Evolutionary conservation across 139 green algal genomes (phyloP), one percentile per base, ranked within the genome.

Genomic region (Chlorella sp.): DNA sequence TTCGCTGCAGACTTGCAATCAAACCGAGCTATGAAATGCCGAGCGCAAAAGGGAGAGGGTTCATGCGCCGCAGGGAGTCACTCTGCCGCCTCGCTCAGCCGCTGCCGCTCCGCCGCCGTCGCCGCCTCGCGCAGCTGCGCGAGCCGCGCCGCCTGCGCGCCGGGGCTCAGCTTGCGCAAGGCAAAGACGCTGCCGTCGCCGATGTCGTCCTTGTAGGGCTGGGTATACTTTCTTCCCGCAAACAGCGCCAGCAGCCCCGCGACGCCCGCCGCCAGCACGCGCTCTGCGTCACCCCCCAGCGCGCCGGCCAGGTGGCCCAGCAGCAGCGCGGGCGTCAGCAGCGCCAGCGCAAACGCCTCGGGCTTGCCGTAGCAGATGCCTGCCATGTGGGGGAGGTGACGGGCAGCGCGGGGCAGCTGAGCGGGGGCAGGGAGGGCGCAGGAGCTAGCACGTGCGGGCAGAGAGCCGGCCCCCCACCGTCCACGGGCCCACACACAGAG

Each of bases 161-260:
- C 73, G 31, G 62, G 35, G 29, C 23, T 43, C 73, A 81, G 53
- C 17, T 51, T 45, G 31, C 59, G 36, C 29, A 80, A 84, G 43
- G 62, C 60, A 69, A 98, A 98, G 14, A 98, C 29, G 0, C 27
- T 35, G 38, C 66, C 66, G 53, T 75, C 69, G 3, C 95, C 95
- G 25, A 99, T 94, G 76, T 99, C 95, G 53, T 98, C 95, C 78
- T 95, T 94, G 66, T 97, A 71, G 0, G 84, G 72, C 73, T 99
- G 95, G 2, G 86, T 95, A 59, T 90, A 98, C 85, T 98, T 98
- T 42, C 92, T 84, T 2, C 36, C 84, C 9, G 91, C 95, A 83
- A 98, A 96, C 6, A 96, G 48, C 2, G 50, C 45, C 7, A 88
- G 79, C 33, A 88, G 56, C 0, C 59, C 53, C 1, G 75, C 67